These are phyloP conservation scores for Baorangia bicolor DNA, from an alignment of 768 basidiomycete species.

Conservation along the genomic window DNA sequence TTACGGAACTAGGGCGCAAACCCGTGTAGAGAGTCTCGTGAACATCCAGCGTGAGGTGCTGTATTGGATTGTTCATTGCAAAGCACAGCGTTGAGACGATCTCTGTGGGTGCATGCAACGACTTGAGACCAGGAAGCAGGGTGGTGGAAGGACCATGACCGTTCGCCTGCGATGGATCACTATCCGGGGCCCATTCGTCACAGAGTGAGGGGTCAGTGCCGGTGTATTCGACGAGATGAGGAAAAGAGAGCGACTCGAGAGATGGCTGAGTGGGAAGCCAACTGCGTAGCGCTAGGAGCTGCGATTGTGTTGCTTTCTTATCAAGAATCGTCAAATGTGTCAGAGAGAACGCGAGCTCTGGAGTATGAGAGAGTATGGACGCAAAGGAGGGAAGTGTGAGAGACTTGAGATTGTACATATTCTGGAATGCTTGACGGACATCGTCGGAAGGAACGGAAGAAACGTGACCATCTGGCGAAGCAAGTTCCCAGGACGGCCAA, in stretches of 20 bases:
- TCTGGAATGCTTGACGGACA: constrained; percentile 26
- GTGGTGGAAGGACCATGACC: not conserved
- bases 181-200: constrained; percentile 9
- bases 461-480: constrained; percentile 2
- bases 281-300: constrained; percentile 18
- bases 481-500: constrained; percentile 18
- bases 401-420: constrained; percentile 30
- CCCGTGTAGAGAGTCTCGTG: constrained; percentile 31
- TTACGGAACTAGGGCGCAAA: constrained; percentile 26
- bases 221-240: constrained; percentile 21
- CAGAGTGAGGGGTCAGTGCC: not conserved
- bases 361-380: constrained; percentile 18
- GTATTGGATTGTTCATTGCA: constrained; percentile 16
- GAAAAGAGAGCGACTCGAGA: constrained; percentile 30
- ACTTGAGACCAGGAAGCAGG: constrained; percentile 26
- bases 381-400: constrained; percentile 28
- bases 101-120: constrained; percentile 29
- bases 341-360: constrained; percentile 22
- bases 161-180: not conserved
- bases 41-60: constrained; percentile 24
- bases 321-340: constrained; percentile 31
- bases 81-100: constrained; percentile 20
- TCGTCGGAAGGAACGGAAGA: constrained; percentile 14
- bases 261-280: constrained; percentile 27
- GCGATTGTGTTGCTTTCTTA: constrained; percentile 20